Evolutionary conservation across 345 rosid genomes (phyloP).

Genomic region (Euphorbia lathyris): DNA sequence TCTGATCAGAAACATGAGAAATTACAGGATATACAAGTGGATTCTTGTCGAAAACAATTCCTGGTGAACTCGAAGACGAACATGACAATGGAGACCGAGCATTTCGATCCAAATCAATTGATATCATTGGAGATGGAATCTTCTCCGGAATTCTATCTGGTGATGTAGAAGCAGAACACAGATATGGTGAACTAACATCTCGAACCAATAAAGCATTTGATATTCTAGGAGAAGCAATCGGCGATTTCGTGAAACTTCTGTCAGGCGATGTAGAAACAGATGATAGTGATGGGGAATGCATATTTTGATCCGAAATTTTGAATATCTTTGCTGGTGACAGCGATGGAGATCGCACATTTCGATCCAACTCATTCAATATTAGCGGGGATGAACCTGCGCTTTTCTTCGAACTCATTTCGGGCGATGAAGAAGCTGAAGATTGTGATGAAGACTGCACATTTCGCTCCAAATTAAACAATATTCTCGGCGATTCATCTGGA

Average conservation of each 20-base stretch:
- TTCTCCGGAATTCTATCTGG: conserved; percentile 29
- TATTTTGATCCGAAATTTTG: conserved; percentile 12
- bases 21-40: conserved; percentile 19
- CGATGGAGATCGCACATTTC: conserved; percentile 22
- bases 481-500: conserved; percentile 24
- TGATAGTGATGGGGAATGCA: conserved; percentile 12
- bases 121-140: conserved; percentile 22
- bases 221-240: conserved; percentile 7
- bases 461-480: conserved; percentile 21
- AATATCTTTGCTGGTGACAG: conserved; percentile 24
- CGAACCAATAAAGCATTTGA: conserved; percentile 11
- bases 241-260: neutral
- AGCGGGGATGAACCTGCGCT: neutral
- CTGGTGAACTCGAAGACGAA: conserved; percentile 52
- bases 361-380: conserved; percentile 12
- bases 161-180: conserved; percentile 29
- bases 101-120: conserved; percentile 32
- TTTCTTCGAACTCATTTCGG: neutral
- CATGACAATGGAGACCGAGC: conserved; percentile 40
- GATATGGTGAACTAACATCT: conserved; percentile 1
- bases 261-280: conserved; percentile 19
- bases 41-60: conserved; percentile 23
- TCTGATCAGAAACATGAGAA: conserved; percentile 32
- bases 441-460: conserved; percentile 5
- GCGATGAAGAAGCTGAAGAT: conserved; percentile 16